Conservation (phyloP, 441 rosid genomes). For the Syzygium syzygioides region DNA sequence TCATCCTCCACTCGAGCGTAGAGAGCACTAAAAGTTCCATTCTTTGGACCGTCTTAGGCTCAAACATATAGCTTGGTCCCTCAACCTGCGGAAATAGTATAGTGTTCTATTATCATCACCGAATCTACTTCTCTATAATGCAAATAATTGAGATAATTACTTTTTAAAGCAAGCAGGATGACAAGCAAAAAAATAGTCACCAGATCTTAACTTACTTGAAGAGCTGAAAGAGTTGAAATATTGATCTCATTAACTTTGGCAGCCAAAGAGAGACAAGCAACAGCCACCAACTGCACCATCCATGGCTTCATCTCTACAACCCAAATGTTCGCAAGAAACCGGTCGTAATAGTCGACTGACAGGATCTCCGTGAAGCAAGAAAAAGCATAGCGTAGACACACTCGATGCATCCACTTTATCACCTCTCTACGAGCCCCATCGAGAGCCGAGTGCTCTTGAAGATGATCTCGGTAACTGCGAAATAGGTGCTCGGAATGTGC, state of each 20-base stretch:
- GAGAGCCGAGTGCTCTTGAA: not conserved
- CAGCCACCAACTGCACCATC: not conserved
- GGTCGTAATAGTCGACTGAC: not conserved
- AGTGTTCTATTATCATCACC: not conserved
- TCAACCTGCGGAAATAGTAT: not conserved
- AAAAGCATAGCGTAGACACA: not conserved
- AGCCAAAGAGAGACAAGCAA: not conserved
- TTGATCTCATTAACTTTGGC: not conserved
- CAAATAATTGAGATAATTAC: not conserved
- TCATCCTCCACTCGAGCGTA: slow-evolving; percentile 11
- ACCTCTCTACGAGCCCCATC: not conserved
- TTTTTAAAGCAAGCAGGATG: not conserved
- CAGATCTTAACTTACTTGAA: not conserved
- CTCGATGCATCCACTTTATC: not conserved
- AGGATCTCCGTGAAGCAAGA: not conserved
- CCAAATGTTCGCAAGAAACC: not conserved
- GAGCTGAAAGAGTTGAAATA: not conserved
- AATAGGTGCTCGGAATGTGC: not conserved
- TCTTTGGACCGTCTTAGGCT: slow-evolving; percentile 8
- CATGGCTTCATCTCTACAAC: not conserved
- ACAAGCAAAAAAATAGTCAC: not conserved
- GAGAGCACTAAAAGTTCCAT: slow-evolving; percentile 13
- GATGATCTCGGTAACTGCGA: not conserved
- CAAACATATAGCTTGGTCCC: not conserved
- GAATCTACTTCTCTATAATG: not conserved